phyloP scores from a whole-genome alignment of 768 basidiomycete species.

The Albatrellus ellisii region DNA sequence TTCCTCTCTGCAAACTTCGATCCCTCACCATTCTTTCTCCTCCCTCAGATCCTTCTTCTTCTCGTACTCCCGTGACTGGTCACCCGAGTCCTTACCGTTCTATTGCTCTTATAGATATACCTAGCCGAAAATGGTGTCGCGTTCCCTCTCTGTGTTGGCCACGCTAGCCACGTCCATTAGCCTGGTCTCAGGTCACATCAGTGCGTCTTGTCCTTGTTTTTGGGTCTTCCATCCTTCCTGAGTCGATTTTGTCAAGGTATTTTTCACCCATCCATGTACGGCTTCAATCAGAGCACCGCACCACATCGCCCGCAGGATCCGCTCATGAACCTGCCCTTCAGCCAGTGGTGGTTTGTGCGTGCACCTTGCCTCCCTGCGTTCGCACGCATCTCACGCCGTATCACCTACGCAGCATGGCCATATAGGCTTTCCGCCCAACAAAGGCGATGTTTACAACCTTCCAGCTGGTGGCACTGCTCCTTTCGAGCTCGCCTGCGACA shows the following conservation, averaged over 20 bases:
- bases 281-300: slow-evolving; percentile 24
- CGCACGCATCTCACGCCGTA: not conserved
- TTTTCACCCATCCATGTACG: slow-evolving; percentile 24
- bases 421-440: slow-evolving; percentile 20
- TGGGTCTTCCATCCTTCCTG: too few relatives aligned
- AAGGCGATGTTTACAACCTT: slow-evolving; percentile 20
- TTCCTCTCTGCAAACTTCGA: too few relatives aligned
- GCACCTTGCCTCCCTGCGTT: not conserved
- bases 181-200: slow-evolving; percentile 1
- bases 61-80: too few relatives aligned
- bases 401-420: slow-evolving; percentile 17
- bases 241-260: slow-evolving; percentile 10
- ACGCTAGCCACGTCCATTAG: too few relatives aligned
- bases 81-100: too few relatives aligned
- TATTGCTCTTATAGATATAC: too few relatives aligned
- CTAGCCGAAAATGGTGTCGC: too few relatives aligned
- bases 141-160: too few relatives aligned
- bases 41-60: too few relatives aligned
- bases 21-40: too few relatives aligned
- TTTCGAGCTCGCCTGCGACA: slow-evolving; percentile 21
- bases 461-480: slow-evolving; percentile 17
- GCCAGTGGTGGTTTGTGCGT: slow-evolving; percentile 25
- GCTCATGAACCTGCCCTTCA: slow-evolving; percentile 19
- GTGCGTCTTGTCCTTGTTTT: not conserved
- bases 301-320: slow-evolving; percentile 27